Evolutionary conservation across 768 basidiomycete species (phyloP), one percentile per base, ranked within the genome.

Genomic region (Kwoniella newhampshirensis): DNA sequence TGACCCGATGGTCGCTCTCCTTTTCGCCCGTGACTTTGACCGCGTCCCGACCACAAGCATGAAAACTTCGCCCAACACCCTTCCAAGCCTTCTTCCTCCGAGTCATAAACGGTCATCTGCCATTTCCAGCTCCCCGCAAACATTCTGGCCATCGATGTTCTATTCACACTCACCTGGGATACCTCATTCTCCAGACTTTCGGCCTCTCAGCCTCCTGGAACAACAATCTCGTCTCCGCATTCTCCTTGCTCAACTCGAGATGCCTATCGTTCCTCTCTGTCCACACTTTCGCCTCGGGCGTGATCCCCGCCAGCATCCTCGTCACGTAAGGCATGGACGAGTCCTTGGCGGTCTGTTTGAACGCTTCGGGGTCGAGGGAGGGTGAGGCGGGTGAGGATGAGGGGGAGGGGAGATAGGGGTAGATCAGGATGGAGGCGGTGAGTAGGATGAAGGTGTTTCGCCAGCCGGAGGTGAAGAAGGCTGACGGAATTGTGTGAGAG

Each of bases 181-280:
- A 77, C 53, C 74, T 67, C 66, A 77, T 49, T 51, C 75, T 55
- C 54, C 64, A 63, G 8, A 79, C 68, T 37, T 59, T 64, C 2
- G 76, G 76, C 59, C 74, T 69, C 71, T 78, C 76, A 4, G 78
- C 78, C 55, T 77, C 76, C 64, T 78, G 77, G 66, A 77, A 70
- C 51, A 79, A 59, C 55, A 78, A 58, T 59, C 73, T 69, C 40
- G 77, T 74, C 53, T 76, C 77, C 13, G 77, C 76, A 2, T 62
- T 63, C 57, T 70, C 58, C 41, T 74, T 66, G 17, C 70, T 65
- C 42, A 75, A 47, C 54, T 77, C 71, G 30, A 79, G 60, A 61
- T 78, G 77, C 62, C 76, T 75, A 41, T 76, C 75, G 60, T 76
- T 77, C 64, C 77, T 60, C 55, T 68, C 64, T 42, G 62, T 70